Evolutionary conservation across 148 eudicot genomes (phyloP), one percentile per base, ranked within the genome.

Genomic region (Camellia lanceoleosa): DNA sequence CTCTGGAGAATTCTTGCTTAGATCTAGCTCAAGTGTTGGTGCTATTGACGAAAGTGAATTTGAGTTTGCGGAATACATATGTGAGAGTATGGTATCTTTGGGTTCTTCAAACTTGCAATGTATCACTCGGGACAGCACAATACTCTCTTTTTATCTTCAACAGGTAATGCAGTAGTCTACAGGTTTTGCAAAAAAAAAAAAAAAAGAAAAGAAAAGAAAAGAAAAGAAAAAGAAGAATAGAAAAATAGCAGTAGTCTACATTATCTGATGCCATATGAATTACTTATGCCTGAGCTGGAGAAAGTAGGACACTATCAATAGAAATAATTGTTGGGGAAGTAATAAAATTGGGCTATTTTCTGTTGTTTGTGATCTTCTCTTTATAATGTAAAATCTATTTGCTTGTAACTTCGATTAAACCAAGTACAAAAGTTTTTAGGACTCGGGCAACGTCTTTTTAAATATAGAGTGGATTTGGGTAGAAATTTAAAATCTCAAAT

Each of bases 1-100:
- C 68, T 88, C 97, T 44, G 86, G 88, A 89, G 97, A 92, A 76
- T 97, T 94, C 87, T 87, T 96, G 84, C 12, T 74, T 56, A 89
- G 87, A 85, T 89, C 94, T 81, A 87, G 87, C 83, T 79, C 94
- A 61, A 77, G 80, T 77, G 80, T 79, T 77, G 88, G 76, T 76
- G 75, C 79, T 66, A 78, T 84, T 83, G 90, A 85, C 82, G 92
- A 91, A 65, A 85, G 82, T 80, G 98, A 94, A 81, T 68, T 87
- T 83, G 99, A 92, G 88, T 94, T 92, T 85, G 92, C 91, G 16
- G 99, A 92, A 80, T 83, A 87, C 68, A 86, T 97, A 75, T 97
- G 99, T 76, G 98, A 91, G 83, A 92, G 99, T 80, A 89, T 97
- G 95, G 95, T 90, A 75, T 87, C 93, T 85, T 84, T 97, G 83